A percentile compares a stretch with the other conserved stretches of the same genome.
Conservation (phyloP, 306 rosid species). For the Abrus precatorius region DNA sequence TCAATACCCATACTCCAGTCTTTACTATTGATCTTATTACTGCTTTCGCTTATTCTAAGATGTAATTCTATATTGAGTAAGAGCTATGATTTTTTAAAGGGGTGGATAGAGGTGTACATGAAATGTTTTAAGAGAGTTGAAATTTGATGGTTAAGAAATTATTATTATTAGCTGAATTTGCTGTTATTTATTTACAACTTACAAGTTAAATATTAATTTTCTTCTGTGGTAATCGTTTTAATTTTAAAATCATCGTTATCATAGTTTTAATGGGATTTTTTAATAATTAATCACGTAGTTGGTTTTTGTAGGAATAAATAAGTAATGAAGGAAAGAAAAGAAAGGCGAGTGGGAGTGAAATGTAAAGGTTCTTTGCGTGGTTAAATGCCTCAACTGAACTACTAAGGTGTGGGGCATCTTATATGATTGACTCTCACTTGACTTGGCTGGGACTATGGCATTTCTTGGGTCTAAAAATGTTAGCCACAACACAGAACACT, state of each 20-base stretch:
- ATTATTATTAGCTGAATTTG: neutral
- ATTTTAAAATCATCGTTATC: neutral
- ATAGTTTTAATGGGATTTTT: neutral
- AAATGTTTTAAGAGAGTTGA: neutral
- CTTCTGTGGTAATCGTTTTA: neutral
- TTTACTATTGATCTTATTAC: neutral
- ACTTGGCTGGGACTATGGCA: constrained; percentile 19
- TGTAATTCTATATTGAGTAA: neutral
- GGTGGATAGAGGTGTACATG: neutral
- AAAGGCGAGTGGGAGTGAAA: constrained; percentile 9
- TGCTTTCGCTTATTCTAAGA: neutral
- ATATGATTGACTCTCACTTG: neutral
- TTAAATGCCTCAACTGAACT: constrained; percentile 28
- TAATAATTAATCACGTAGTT: neutral
- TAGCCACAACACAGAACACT: neutral
- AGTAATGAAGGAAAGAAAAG: constrained; percentile 5
- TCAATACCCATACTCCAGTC: neutral
- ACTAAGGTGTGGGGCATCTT: neutral
- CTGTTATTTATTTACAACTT: neutral
- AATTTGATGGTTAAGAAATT: neutral
- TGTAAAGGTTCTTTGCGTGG: constrained; percentile 24
- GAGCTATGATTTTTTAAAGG: neutral
- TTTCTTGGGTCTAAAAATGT: constrained; percentile 1
- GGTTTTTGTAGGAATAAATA: neutral
- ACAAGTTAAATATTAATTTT: neutral